Conservation (phyloP, 441 rosid genomes). For the Pelargonium australe region DNA sequence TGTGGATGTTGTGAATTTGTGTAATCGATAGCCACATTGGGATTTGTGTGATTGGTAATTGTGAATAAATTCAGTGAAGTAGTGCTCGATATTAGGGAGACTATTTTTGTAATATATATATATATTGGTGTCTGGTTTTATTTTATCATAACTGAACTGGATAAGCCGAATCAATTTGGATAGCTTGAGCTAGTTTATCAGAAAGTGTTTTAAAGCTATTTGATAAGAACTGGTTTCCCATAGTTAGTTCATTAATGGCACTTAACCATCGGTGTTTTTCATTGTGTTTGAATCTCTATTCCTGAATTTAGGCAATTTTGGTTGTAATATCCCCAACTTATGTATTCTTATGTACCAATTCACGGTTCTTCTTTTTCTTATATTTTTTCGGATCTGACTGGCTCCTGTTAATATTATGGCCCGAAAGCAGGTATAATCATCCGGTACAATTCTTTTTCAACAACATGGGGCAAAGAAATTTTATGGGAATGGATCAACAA, state of each 20-base stretch:
- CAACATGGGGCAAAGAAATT: slow-evolving; percentile 52
- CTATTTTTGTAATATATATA: too few species aligned
- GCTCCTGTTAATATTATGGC: slow-evolving; percentile 13
- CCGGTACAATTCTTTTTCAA: slow-evolving; percentile 17
- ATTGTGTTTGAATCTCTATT: neutral
- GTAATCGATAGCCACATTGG: too few species aligned
- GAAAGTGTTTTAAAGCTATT: too few species aligned
- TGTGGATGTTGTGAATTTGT: too few species aligned
- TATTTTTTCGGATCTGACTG: slow-evolving; percentile 16
- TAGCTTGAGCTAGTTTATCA: too few species aligned
- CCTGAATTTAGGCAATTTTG: neutral
- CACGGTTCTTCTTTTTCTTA: neutral
- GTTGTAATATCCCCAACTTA: neutral
- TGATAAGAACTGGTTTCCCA: too few species aligned
- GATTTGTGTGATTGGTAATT: too few species aligned
- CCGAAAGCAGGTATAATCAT: slow-evolving; percentile 28
- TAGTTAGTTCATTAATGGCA: neutral
- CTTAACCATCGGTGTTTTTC: neutral
- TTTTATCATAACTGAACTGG: too few species aligned
- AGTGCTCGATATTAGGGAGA: too few species aligned
- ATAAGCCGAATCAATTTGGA: too few species aligned
- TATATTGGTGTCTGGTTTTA: too few species aligned
- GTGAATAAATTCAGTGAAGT: too few species aligned
- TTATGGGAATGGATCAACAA: slow-evolving; percentile 48
- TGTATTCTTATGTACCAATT: neutral